These are phyloP conservation scores for Pythium brassicae DNA, from an alignment of 352 stramenopile species.

Conservation along the genomic window DNA sequence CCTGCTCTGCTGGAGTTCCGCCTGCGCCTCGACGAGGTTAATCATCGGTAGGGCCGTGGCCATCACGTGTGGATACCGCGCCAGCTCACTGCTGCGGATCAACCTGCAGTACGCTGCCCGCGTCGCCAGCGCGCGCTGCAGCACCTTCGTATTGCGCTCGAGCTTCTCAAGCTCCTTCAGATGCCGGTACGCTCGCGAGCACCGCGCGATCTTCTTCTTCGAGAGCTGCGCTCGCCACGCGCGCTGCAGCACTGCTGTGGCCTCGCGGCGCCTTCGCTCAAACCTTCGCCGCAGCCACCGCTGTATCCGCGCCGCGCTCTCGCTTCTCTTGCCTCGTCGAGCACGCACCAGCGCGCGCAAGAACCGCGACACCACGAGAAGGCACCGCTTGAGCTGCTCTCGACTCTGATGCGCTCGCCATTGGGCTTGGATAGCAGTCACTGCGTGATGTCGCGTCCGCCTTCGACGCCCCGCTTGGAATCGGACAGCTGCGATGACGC, in stretches of 20 bases:
- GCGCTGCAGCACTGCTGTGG: conserved; percentile 31
- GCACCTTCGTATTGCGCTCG: conserved; percentile 28
- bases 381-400: conserved; percentile 8
- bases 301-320: conserved; percentile 20
- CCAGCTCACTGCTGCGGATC: conserved; percentile 20
- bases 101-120: conserved; percentile 26
- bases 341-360: conserved; percentile 8
- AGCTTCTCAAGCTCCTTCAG: conserved; percentile 25
- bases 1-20: conserved; percentile 15
- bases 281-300: conserved; percentile 19
- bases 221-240: conserved; percentile 35
- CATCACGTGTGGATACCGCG: conserved; percentile 26
- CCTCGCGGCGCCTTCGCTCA: conserved; percentile 3
- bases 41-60: background rate
- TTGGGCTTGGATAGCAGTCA: conserved; percentile 29
- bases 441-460: conserved; percentile 16
- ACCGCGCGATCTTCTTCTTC: conserved; percentile 30
- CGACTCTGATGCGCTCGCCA: conserved; percentile 16
- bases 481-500: conserved; percentile 32
- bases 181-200: conserved; percentile 22
- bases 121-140: conserved; percentile 39
- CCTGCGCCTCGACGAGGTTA: background rate
- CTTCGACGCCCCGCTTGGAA: conserved; percentile 14
- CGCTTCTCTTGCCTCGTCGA: conserved; percentile 2
- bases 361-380: conserved; percentile 22